phyloP scores from a whole-genome alignment of 805 yeast genomes.

The Ogataea pignaliae region DNA sequence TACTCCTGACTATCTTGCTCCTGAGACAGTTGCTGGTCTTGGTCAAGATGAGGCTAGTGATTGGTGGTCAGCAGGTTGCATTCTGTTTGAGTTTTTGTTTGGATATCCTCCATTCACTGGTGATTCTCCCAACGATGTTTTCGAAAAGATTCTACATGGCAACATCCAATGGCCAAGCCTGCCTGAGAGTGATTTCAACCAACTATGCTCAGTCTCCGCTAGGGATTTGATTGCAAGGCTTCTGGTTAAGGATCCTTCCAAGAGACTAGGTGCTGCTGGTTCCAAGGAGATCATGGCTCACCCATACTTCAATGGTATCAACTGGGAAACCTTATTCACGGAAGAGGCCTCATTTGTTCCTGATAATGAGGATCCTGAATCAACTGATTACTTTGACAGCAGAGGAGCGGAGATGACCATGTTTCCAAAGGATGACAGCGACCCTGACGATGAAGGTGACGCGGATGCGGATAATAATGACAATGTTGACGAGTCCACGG shows the following conservation, averaged over 20 bases:
- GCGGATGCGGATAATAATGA: conserved; percentile 26
- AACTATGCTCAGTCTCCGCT: conserved; percentile 60
- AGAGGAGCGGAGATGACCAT: conserved; percentile 79
- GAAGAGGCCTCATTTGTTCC: conserved; percentile 86
- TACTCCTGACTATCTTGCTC: conserved; percentile 96
- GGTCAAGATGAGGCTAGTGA: conserved; percentile 85
- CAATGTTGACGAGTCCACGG: conserved; percentile 5
- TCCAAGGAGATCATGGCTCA: conserved; percentile 76
- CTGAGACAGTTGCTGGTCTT: conserved; percentile 85
- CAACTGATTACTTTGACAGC: conserved; percentile 84
- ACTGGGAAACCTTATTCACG: conserved; percentile 70
- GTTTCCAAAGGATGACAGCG: conserved; percentile 46
- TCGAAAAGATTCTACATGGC: conserved; percentile 71
- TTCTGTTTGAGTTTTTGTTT: conserved; percentile 82
- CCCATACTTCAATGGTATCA: conserved; percentile 65
- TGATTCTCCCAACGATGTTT: conserved; percentile 70
- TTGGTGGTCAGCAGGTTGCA: conserved; percentile 99
- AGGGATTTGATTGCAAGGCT: conserved; percentile 66
- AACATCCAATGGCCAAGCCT: conserved; percentile 82
- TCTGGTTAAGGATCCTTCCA: conserved; percentile 55
- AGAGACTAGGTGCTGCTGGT: conserved; percentile 75
- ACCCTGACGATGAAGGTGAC: conserved; percentile 14
- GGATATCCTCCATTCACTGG: conserved; percentile 97
- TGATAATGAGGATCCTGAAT: conserved; percentile 68
- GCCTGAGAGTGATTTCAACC: conserved; percentile 45